Base-by-base conservation (phyloP, 768 basidiomycete genomes). In the Termitomyces sp. region DNA sequence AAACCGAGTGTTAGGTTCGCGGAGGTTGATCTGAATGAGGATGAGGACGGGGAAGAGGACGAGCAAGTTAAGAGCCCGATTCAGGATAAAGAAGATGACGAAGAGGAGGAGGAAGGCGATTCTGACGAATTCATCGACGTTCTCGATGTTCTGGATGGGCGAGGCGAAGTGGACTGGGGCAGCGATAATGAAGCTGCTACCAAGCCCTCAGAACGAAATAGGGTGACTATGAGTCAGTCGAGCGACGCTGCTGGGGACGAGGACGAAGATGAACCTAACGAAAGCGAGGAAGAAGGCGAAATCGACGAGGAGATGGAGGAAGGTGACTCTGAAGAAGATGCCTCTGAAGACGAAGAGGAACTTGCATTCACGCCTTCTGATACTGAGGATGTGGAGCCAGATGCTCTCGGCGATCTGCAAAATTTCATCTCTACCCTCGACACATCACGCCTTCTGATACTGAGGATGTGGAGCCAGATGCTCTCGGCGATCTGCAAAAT, bases 371-470 rank as follows among this genome's bases (percentile, higher is more conserved):
- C 79, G 3, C 79, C 78, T 7, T 80, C 78, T 3, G 87, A 85
- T 28, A 81, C 82, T 15, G 81, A 78, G 1, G 79, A 79, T 20
- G 71, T 73, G 18, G 80, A 79, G n/a, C 78, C 80, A 0, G 83
- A 79, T 63, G 87, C 87, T 0, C 78, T 94, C 9, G 85, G 86
- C 22, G 82, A 85, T 42, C 84, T 98, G 2, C 85, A 88, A 60
- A 77, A 74, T 16, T 92, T 93, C 67, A 85, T 97, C 50, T 83
- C 87, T 0, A 79, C 74, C 16, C 84, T 96, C 52, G 86, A 88
- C 61, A 72, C 84, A 7, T n/a, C n/a, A n/a, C n/a, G n/a, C n/a
- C n/a, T n/a, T 80, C 78, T 3, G 87, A 85, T 28, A 81, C 82
- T 15, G 81, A 78, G 1, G 79, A 79, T 20, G 71, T 73, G 18